These are phyloP conservation scores for Asparagopsis taxiformis DNA, from an alignment of 31 red algal species.

Conservation along the genomic window DNA sequence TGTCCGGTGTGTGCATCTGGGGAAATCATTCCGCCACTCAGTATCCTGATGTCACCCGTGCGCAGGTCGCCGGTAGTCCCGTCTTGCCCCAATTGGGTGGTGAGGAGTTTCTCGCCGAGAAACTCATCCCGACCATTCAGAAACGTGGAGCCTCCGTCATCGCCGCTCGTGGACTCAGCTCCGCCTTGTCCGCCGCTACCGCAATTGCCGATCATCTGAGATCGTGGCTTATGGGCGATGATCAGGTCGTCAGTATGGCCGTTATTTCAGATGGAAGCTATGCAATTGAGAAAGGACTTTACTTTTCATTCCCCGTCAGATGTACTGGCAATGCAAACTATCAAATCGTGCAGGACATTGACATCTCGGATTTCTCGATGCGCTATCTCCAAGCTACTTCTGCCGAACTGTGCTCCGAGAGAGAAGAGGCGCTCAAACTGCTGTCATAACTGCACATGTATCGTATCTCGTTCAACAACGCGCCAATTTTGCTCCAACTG, in stretches of 20 bases:
- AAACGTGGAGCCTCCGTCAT: slow-evolving; percentile 92
- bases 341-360: slow-evolving; percentile 75
- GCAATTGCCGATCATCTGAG: slow-evolving; percentile 86
- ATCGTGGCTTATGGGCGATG: slow-evolving; percentile 71
- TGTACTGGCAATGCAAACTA: slow-evolving; percentile 60
- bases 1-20: slow-evolving; percentile 89
- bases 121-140: slow-evolving; percentile 86
- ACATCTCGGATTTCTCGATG: slow-evolving; percentile 67
- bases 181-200: slow-evolving; percentile 92
- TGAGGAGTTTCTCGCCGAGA: slow-evolving; percentile 26
- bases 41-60: slow-evolving; percentile 83
- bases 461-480: too few species aligned
- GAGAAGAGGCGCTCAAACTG: slow-evolving; percentile 52
- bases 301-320: slow-evolving; percentile 76
- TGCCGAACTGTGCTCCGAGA: slow-evolving; percentile 75
- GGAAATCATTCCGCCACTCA: slow-evolving; percentile 98
- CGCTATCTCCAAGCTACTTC: slow-evolving; percentile 79
- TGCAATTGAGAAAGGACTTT: slow-evolving; percentile 67
- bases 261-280: slow-evolving; percentile 67
- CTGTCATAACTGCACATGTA: not conserved
- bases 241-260: slow-evolving; percentile 59
- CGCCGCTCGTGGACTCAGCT: slow-evolving; percentile 72
- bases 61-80: slow-evolving; percentile 31
- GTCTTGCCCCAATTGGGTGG: slow-evolving; percentile 59
- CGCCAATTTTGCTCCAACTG: too few species aligned